Base-by-base conservation (phyloP, 305 asterid species). In the Solanum hybrid region DNA sequence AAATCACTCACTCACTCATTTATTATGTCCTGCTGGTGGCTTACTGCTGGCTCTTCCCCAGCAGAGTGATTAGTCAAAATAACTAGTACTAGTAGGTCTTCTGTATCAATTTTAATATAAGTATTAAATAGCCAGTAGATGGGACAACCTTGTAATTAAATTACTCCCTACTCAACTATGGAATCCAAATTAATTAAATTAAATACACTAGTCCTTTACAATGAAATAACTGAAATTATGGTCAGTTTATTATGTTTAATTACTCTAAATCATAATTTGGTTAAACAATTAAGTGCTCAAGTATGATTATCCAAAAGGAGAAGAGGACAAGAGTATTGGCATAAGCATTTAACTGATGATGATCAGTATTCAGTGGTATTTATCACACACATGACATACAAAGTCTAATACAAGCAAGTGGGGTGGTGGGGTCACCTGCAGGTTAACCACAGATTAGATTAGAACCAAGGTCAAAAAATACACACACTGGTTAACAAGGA, bases 401-500 rank as follows among this genome's bases (percentile, higher is more conserved):
- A 57, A 82, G 77, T 76, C 64, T 88, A 78, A 80, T 81, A 51
- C 80, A 13, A 8, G 75, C 51, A 36, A 76, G 89, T 71, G 24
- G 88, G 84, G 86, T 82, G 86, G 86, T 84, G 84, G 90, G 90
- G 90, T 67, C 57, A 88, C 61, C 90, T 86, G 88, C 82, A 82
- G 67, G 89, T 89, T 91, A 91, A 93, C 94, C 94, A 92, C 28
- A 69, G 77, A 88, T 51, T 88, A 88, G 90, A 91, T 93, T 92
- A 93, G 91, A 88, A 88, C 92, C 86, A 78, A 79, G 93, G 93
- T 92, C 89, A 91, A 90, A 90, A 90, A 90, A 81, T 83, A 86
- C 77, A 76, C 84, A 20, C 90, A 90, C 90, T 91, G 94, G 97
- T 95, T 94, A 94, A 93, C 89, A 92, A 95, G 94, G 90, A 91